phyloP scores from a whole-genome alignment of 176 grass and related monocot species.

The Oryza glumipatula region DNA sequence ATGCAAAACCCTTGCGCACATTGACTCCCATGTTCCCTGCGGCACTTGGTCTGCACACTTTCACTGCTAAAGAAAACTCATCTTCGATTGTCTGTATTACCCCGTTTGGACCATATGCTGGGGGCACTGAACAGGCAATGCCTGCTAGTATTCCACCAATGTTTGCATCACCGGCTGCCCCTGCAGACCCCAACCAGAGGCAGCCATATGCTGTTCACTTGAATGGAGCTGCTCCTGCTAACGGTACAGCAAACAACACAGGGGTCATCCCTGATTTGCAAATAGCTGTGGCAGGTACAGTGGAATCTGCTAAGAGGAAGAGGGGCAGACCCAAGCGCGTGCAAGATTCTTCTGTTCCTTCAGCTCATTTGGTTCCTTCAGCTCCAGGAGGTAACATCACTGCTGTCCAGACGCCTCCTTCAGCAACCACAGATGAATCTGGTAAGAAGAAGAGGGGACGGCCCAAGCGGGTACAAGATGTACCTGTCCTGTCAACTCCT shows the following conservation, averaged over 20 bases:
- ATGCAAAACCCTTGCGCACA: slow-evolving; percentile 79
- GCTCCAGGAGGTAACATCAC: slow-evolving; percentile 21
- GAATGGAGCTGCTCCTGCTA: slow-evolving; percentile 41
- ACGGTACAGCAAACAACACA: slow-evolving; percentile 34
- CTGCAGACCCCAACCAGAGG: slow-evolving; percentile 37
- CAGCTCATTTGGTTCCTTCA: slow-evolving; percentile 21
- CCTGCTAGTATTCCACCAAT: slow-evolving; percentile 47
- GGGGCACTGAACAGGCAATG: slow-evolving; percentile 40
- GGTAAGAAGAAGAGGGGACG: slow-evolving; percentile 53
- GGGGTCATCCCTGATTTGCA: slow-evolving; percentile 13
- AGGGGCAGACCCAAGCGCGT: slow-evolving; percentile 47
- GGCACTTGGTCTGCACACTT: slow-evolving; percentile 67
- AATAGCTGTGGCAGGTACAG: slow-evolving; percentile 25
- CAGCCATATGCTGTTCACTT: slow-evolving; percentile 23
- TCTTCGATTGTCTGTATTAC: slow-evolving; percentile 73
- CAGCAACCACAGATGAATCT: slow-evolving; percentile 33
- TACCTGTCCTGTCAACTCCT: slow-evolving; percentile 24
- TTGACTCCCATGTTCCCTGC: slow-evolving; percentile 90
- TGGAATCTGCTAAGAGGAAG: slow-evolving; percentile 50
- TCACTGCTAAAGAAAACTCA: slow-evolving; percentile 54
- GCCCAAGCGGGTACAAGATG: slow-evolving; percentile 37
- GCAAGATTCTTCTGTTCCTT: slow-evolving; percentile 32
- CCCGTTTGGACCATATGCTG: slow-evolving; percentile 63
- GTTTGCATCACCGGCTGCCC: slow-evolving; percentile 27
- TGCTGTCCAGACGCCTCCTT: slow-evolving; percentile 38